Base-by-base conservation (phyloP, 2,329 filamentous ascomycete genomes). In the Myrmaecium sp. region DNA sequence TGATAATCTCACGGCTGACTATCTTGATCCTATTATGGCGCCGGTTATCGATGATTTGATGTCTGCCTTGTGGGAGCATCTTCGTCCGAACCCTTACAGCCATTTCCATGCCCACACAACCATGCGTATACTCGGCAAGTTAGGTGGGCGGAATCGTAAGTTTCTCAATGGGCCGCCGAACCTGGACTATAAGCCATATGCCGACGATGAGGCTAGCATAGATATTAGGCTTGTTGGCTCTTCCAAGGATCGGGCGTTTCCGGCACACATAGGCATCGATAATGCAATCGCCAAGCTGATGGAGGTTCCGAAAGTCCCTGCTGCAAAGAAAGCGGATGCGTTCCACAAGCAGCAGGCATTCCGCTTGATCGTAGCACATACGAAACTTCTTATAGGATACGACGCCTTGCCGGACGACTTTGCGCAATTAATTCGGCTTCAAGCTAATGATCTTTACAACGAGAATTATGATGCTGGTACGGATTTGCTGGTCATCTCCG, bases 41-140 rank as follows among this genome's bases (percentile, higher is more conserved):
- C 91, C 89, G 0, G 91, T 95, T 14, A 95, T 99, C 51, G 86
- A 98, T 41, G 89, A 99, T 46, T 62, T 99, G 23, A 98, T 98
- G 89, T 89, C 83, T 24, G 86, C 86, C 1, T 63, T 99, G 1
- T 98, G 92, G 64, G 84, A 94, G 36, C 91, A 98, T 49, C 64
- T 99, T 21, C 79, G 78, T 41, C 91, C 89, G 5, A 76, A 84
- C 35, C 89, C 89, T 0, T 93, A 98, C 51, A 93, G 79, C 41
- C 91, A 98, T 50, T 93, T 94, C 51, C 86, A 95, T 45, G 81
- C 91, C 1, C 89, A 99, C 47, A 95, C 89, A 0, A 95, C 89
- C 0, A 92, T 98, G 74, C 67, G 89, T 23, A 98, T 99, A 30
- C 64, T 99, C 2, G 89, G 89, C 9, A 98, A 99, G 51, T 67